Evolutionary conservation across 768 basidiomycete species (phyloP), one percentile per base, ranked within the genome.

Genomic region (Grammothele lineata): DNA sequence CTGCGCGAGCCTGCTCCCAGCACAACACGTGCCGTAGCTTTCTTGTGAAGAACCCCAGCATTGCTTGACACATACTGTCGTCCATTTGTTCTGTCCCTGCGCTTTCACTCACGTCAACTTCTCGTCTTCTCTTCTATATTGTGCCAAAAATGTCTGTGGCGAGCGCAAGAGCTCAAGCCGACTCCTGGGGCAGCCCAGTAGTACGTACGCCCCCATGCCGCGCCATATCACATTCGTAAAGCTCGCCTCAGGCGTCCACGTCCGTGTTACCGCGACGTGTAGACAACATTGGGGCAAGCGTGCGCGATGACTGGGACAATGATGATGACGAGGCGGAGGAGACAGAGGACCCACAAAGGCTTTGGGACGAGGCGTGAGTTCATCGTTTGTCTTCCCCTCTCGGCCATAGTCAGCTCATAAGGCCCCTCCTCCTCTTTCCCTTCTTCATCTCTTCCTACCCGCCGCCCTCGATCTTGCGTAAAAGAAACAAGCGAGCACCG

Each of bases 301-400:
- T 73, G 18, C 64, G 62, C 14, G 78, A 82, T 51, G 78, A 80
- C 56, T 84, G 83, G 83, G 83, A 85, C 6, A 72, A 76, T 0
- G 79, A 75, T 0, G 72, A 76, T 2, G 74, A 76, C 0, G 78
- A 75, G 1, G 70, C 72, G 8, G 70, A 70, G 12, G 62, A 61
- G 7, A 66, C 64, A 1, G 75, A 66, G 1, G 75, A 74, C 34
- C 78, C 73, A 25, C 74, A 70, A 58, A 72, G 67, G 44, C 69
- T 87, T 42, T 88, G 86, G 86, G 75, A 81, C 48, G 72, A 78
- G 55, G 86, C 86, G 86, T 87, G 60, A 67, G 84, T 72, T 26
- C 18, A n/a, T 14, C 41, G 40, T 25, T 22, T 38, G 17, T 21
- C 50, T 30, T 18, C 27, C 15, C 15, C 39, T 35, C 5, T 26